Percentiles rank a stretch among this genome's conserved stretches.
Conservation (phyloP, 2,329 filamentous ascomycete species). For the Aspergillus sp. region DNA sequence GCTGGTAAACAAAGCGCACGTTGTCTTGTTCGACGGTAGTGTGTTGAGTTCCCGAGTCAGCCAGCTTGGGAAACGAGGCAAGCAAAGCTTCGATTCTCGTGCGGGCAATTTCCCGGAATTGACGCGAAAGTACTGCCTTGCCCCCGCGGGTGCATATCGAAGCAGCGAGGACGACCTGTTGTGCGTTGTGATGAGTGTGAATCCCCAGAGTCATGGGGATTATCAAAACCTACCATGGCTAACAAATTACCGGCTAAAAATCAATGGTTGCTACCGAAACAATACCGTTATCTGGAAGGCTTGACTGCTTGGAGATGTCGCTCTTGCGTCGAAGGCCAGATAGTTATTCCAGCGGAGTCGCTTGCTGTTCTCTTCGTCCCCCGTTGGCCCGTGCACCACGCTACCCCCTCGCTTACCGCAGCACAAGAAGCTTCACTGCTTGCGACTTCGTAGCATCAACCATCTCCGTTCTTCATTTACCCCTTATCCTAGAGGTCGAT, state of each 20-base stretch:
- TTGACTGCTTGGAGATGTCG: constrained; percentile 12
- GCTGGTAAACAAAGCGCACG: constrained; percentile 98
- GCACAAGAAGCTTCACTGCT: constrained; percentile 16
- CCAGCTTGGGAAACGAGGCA: constrained; percentile 95
- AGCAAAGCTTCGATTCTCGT: constrained; percentile 95
- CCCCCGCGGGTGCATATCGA: constrained; percentile 98
- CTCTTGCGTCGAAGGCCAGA: constrained; percentile 9
- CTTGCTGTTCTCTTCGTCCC: constrained; percentile 37
- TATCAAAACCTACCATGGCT: constrained; percentile 22
- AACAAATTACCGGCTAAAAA: not conserved
- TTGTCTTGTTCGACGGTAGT: constrained; percentile 99
- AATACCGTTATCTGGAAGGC: constrained; percentile 1
- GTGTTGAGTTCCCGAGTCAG: constrained; percentile 92
- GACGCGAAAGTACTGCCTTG: constrained; percentile 95
- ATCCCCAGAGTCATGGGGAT: not conserved
- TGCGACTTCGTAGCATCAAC: constrained; percentile 4
- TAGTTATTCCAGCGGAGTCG: constrained; percentile 17
- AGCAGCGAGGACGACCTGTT: constrained; percentile 91
- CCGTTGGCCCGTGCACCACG: constrained; percentile 28
- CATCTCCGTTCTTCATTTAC: constrained; percentile 4
- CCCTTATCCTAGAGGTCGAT: constrained; percentile 1
- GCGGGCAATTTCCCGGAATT: constrained; percentile 96
- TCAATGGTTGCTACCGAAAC: not conserved
- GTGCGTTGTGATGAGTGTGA: constrained; percentile 16
- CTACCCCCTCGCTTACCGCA: constrained; percentile 35